A percentile compares a stretch with the other conserved stretches of the same genome.
phyloP scores from a whole-genome alignment of 805 yeast species.

The Teunomyces barrocoloradensis region DNA sequence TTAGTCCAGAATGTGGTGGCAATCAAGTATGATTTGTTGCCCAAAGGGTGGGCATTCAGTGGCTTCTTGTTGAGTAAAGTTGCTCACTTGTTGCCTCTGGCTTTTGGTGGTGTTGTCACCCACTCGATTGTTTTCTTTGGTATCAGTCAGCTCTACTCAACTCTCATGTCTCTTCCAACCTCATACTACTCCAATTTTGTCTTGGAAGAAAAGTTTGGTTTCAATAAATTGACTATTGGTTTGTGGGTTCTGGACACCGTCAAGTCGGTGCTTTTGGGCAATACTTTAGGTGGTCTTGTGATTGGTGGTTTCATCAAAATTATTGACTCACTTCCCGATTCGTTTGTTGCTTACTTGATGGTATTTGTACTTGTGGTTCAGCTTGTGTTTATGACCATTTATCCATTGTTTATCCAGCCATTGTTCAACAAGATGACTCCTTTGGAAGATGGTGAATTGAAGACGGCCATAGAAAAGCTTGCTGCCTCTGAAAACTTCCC shows the following conservation, averaged over 20 bases:
- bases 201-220: constrained; percentile 88
- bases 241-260: constrained; percentile 73
- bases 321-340: constrained; percentile 73
- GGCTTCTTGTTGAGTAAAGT: constrained; percentile 62
- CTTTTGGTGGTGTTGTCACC: constrained; percentile 57
- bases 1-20: constrained; percentile 56
- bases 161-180: constrained; percentile 62
- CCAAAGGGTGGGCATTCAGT: constrained; percentile 40
- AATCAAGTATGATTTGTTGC: constrained; percentile 54
- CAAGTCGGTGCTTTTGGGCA: constrained; percentile 54
- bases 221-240: constrained; percentile 75
- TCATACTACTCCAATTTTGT: constrained; percentile 79
- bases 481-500: constrained; percentile 82
- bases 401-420: constrained; percentile 88
- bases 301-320: constrained; percentile 76
- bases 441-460: constrained; percentile 85
- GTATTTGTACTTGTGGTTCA: constrained; percentile 68
- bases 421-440: constrained; percentile 89
- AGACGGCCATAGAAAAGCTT: constrained; percentile 72
- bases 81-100: constrained; percentile 36
- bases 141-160: constrained; percentile 49
- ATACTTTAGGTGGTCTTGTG: constrained; percentile 68
- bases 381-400: constrained; percentile 68
- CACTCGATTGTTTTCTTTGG: constrained; percentile 66
- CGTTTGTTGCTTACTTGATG: constrained; percentile 79